Evolutionary conservation across 371 early-diverging fungal species (phyloP).

Genomic region (Actinomucor elegans): DNA sequence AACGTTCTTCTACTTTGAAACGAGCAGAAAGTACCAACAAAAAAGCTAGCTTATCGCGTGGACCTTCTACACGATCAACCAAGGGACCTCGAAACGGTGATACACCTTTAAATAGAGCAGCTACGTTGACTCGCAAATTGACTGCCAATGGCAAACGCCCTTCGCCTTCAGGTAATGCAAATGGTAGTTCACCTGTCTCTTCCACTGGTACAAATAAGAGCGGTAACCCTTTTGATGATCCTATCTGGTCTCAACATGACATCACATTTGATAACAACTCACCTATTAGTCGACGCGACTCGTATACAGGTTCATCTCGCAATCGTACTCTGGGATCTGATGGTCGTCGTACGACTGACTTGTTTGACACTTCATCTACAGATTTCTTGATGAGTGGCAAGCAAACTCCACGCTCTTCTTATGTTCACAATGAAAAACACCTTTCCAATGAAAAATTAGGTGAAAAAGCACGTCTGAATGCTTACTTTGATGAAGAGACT

Average conservation of each 20-base stretch:
- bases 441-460: background rate
- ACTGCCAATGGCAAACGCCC: background rate
- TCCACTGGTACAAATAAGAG: background rate
- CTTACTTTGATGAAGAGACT: conserved; percentile 10
- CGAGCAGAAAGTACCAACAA: conserved; percentile 20
- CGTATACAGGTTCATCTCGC: background rate
- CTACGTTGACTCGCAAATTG: background rate
- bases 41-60: conserved; percentile 1
- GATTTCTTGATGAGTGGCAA: conserved; percentile 24
- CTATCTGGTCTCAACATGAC: conserved; percentile 30
- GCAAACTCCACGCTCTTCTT: conserved; percentile 25
- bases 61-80: conserved; percentile 4
- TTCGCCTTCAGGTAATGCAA: background rate
- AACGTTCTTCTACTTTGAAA: conserved; percentile 27
- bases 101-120: background rate
- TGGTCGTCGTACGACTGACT: conserved; percentile 11
- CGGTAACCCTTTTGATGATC: conserved; percentile 42
- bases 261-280: conserved; percentile 4
- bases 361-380: conserved; percentile 23
- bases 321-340: background rate
- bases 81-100: conserved; percentile 9
- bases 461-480: background rate
- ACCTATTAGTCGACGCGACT: background rate
- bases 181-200: background rate
- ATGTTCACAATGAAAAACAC: conserved; percentile 7